Evolutionary conservation across 2,329 filamentous ascomycete genomes (phyloP), one percentile per base, ranked within the genome.

Genomic region (Coniochaeta sp.): DNA sequence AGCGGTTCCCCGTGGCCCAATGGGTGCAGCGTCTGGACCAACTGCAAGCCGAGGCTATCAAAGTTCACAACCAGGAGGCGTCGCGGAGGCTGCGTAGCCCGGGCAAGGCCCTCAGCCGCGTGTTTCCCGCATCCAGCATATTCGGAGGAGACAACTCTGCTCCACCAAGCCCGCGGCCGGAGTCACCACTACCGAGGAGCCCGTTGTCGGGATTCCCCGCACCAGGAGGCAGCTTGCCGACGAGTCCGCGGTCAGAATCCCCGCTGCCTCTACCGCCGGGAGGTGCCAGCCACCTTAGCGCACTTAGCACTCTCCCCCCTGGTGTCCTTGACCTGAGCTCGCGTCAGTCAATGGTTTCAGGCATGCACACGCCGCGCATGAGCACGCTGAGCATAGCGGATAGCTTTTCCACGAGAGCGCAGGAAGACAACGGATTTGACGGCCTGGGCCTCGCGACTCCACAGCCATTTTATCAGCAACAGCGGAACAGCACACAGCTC

Each of bases 1-100:
- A 89, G 67, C 79, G 86, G 32, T 89, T 89, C 73, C 86, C 86
- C 17, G 85, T 89, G 12, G 83, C 82, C 2, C 84, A 88, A 66
- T 89, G 86, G 86, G 77, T 87, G 58, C 81, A 87, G 66, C 83
- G 85, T 62, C 73, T 88, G 8, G 85, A 87, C 63, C 83, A 81
- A 38, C 76, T 89, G 19, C 85, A 89, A 66, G 74, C 74, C 17
- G 83, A 80, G 10, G 79, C 85, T 0, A 87, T 88, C 67, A 80
- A 81, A 56, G 77, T 85, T 55, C 70, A 71, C 61, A 62, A 68
- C 54, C 72, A 72, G 63, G 70, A 71, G 62, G 65, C 67, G 17
- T 64, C 60, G 64, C 68, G 66, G 65, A 58, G 55, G 7, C 36
- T 58, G 14, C 24, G 34, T 22, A 58, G 55, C 50, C 61, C 10